Conservation (phyloP, 768 basidiomycete genomes). For the Macrolepiota albuminosa region DNA sequence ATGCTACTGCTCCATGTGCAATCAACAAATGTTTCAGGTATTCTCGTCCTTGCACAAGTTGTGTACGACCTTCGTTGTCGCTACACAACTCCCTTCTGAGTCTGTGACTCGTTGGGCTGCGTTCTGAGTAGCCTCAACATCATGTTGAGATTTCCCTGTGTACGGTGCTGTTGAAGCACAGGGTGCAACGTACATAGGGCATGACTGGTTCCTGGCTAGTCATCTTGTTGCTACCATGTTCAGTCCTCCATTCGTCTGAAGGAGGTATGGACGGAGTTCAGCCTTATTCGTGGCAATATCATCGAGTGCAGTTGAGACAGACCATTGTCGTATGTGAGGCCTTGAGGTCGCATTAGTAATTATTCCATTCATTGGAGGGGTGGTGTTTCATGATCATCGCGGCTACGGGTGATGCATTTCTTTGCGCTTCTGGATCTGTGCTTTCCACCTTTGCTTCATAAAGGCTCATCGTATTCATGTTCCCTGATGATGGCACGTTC, state of each 20-base stretch:
- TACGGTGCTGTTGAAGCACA: not conserved
- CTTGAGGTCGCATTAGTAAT: too few species aligned
- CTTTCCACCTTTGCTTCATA: too few species aligned
- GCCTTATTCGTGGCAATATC: not conserved
- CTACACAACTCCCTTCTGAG: constrained; percentile 5
- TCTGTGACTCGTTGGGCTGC: constrained; percentile 5
- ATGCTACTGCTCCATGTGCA: constrained; percentile 11
- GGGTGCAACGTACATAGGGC: not conserved
- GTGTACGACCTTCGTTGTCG: not conserved
- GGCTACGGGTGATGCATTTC: too few species aligned
- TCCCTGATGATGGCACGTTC: too few species aligned
- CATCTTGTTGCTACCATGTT: not conserved
- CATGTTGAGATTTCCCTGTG: constrained; percentile 1
- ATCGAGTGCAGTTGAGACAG: too few species aligned
- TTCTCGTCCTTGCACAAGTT: constrained; percentile 9
- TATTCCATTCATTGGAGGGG: too few species aligned
- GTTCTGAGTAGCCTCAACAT: constrained; percentile 10
- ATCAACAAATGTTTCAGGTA: constrained; percentile 16
- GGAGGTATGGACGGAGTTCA: not conserved
- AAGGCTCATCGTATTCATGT: too few species aligned
- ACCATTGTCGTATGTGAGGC: too few species aligned
- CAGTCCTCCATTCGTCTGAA: not conserved
- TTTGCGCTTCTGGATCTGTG: too few species aligned
- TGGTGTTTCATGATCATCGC: too few species aligned
- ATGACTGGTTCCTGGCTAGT: not conserved